Evolutionary conservation across 75 land plant species (phyloP).

Genomic region (Adiantum capillusveneris): DNA sequence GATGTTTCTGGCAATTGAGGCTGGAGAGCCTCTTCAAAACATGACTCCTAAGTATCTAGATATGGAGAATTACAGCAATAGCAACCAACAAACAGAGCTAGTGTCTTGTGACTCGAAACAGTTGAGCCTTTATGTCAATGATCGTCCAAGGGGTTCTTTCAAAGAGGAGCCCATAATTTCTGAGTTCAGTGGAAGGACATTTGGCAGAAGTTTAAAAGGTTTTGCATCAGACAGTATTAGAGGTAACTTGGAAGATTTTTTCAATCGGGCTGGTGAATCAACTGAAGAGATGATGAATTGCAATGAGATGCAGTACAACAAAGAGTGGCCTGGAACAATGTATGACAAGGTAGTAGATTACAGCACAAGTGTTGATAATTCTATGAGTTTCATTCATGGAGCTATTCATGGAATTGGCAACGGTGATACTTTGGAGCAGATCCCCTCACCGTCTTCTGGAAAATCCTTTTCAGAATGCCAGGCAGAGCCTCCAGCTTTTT

Average conservation of each 20-base stretch:
- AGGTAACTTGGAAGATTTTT: background rate
- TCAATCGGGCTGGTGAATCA: background rate
- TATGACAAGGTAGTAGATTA: background rate
- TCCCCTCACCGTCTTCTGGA: background rate
- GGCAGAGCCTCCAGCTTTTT: background rate
- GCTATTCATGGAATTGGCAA: background rate
- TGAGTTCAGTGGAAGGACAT: background rate
- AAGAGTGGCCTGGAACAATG: background rate
- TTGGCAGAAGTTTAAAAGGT: background rate
- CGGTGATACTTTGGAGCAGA: background rate
- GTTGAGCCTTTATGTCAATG: background rate
- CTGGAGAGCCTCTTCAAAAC: conserved; percentile 5
- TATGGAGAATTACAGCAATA: too few species aligned
- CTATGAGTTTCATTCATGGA: background rate
- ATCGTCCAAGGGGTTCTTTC: background rate
- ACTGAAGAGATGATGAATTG: background rate
- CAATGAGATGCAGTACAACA: background rate
- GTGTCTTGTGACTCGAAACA: background rate
- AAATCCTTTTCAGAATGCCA: background rate
- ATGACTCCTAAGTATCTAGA: conserved; percentile 17
- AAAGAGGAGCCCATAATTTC: conserved; percentile 2
- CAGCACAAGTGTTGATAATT: background rate
- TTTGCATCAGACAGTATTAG: background rate
- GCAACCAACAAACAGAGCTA: background rate
- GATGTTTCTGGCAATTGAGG: conserved; percentile 35